Base-by-base conservation (phyloP, 208 protist genomes). In the Angomonas deanei region DNA sequence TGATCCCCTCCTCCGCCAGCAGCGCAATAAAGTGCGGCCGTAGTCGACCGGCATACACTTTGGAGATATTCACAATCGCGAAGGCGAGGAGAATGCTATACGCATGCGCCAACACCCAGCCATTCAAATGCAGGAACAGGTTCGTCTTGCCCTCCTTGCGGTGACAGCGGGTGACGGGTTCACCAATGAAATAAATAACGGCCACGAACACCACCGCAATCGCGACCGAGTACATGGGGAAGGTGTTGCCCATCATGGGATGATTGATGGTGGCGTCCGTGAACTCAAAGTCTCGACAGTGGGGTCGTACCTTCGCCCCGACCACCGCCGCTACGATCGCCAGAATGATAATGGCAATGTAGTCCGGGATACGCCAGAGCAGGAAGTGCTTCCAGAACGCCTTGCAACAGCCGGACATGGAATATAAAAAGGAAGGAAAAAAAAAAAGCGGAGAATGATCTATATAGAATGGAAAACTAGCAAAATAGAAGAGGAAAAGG, bases 1-100 rank as follows among this genome's bases (percentile, higher is more conserved):
- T 64, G 72, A 76, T 72, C 27, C 72, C 70, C 31, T 72, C 61
- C 36, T 42, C 24, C 13, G 55, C 60, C 47, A 94, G 78, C 0
- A 80, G 74, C 1, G 67, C 68, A 15, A 88, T 49, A 62, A 92
- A 98, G 70, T 96, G 84, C 21, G 95, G 95, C 10, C 93, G 79
- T 36, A 93, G 83, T 11, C 95, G 76, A 6, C 95, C 92, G 11
- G 91, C 90, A 48, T 80, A 84, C 6, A 94, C 28, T 66, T 93
- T 90, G 17, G 69, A 63, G 42, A 87, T 0, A 46, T 74, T 80
- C 54, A 82, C 74, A 17, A 86, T 58, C 3, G 69, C 64, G 38
- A 80, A 71, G 1, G 86, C 74, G 0, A 76, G 17, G 15, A 77
- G 74, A 24, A 92, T 59, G 50, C 65, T 70, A 52, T 72, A 80